Conservation (phyloP, 352 stramenopile genomes). For the Globisporangium viniferum region DNA sequence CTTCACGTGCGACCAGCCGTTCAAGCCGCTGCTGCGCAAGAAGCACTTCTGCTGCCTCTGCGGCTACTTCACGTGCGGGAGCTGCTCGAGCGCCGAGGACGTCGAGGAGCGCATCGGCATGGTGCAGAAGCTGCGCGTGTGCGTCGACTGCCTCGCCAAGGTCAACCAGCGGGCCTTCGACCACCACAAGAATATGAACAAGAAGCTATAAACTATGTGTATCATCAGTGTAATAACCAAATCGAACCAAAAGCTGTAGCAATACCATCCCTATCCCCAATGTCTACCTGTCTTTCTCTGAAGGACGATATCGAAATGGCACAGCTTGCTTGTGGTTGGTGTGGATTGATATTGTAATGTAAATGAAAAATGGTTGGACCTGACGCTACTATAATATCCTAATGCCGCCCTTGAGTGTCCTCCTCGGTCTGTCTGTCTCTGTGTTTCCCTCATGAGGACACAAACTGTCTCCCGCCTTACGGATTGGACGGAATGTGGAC, state of each 20-base stretch:
- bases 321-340: not conserved
- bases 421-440: not conserved
- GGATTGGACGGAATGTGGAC: slow-evolving; percentile 56
- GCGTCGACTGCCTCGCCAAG: slow-evolving; percentile 34
- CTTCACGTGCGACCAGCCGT: slow-evolving; percentile 17
- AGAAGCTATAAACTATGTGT: slow-evolving; percentile 14
- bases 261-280: not conserved
- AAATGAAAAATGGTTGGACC: not conserved
- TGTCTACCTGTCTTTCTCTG: not conserved
- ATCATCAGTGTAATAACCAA: slow-evolving; percentile 9
- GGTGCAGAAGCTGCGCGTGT: slow-evolving; percentile 33
- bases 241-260: not conserved
- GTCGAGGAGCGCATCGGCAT: slow-evolving; percentile 43
- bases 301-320: not conserved
- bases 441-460: not conserved
- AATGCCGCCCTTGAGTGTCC: not conserved
- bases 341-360: not conserved
- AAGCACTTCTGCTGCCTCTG: slow-evolving; percentile 46
- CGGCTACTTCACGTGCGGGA: slow-evolving; percentile 31
- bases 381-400: not conserved
- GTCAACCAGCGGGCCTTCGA: slow-evolving; percentile 15
- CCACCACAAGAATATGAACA: not conserved
- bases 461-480: slow-evolving; percentile 3
- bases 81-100: slow-evolving; percentile 36
- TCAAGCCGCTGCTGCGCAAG: slow-evolving; percentile 20